These are phyloP conservation scores for Colletotrichum orchidophilum DNA, from an alignment of 2,329 filamentous ascomycete genomes.

Conservation along the genomic window DNA sequence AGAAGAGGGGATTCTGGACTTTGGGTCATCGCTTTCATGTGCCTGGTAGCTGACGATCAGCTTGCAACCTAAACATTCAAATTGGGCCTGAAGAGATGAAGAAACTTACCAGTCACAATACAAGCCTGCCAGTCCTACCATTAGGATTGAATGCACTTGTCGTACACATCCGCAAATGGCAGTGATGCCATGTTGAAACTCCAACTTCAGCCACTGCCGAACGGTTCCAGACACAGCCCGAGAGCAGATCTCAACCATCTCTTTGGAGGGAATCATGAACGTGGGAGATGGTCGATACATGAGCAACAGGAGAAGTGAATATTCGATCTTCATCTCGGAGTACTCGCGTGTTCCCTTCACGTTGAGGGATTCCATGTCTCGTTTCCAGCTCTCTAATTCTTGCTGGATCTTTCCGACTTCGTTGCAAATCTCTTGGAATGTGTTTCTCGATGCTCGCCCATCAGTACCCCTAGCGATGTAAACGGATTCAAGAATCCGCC, in stretches of 20 bases:
- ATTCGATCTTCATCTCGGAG: conserved; percentile 38
- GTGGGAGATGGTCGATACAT: conserved; percentile 38
- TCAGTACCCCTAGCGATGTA: conserved; percentile 38
- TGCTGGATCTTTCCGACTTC: conserved; percentile 32
- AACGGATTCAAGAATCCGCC: conserved; percentile 39
- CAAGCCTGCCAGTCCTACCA: conserved; percentile 37
- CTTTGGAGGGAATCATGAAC: conserved; percentile 38
- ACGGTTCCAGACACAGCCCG: conserved; percentile 36
- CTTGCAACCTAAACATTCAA: no score
- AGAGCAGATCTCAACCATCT: conserved; percentile 38
- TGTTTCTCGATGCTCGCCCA: conserved; percentile 33
- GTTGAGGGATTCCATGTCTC: conserved; percentile 27
- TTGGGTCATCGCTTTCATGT: conserved; percentile 4
- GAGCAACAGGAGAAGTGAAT: conserved; percentile 36
- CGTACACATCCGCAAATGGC: conserved; percentile 36
- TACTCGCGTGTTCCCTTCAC: conserved; percentile 38
- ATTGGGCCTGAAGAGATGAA: background rate
- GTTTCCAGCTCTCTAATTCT: conserved; percentile 36
- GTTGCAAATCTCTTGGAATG: conserved; percentile 37
- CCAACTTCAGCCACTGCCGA: conserved; percentile 35
- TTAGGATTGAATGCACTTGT: conserved; percentile 35
- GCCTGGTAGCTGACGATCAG: background rate
- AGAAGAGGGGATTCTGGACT: background rate
- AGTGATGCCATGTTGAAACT: conserved; percentile 30
- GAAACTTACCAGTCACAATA: conserved; percentile 39